Conservation (phyloP, 2,329 filamentous ascomycete species). For the Diplodia scrobiculata region DNA sequence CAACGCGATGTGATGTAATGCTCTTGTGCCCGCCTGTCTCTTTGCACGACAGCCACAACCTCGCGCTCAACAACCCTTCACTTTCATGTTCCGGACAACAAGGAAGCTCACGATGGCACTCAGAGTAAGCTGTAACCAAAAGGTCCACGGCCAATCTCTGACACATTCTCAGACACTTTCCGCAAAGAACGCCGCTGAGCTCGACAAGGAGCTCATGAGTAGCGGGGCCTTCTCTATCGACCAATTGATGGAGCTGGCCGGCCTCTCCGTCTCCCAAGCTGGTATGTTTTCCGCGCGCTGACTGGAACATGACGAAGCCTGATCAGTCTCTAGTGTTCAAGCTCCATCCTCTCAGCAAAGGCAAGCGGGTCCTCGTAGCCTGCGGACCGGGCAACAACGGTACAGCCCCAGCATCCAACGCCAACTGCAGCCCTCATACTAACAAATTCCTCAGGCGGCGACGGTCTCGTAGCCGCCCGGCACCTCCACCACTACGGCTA, state of each 20-base stretch:
- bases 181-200: slow-evolving; percentile 80
- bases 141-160: not conserved
- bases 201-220: slow-evolving; percentile 94
- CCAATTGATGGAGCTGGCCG: slow-evolving; percentile 95
- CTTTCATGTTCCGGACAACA: slow-evolving; percentile 3
- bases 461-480: slow-evolving; percentile 89
- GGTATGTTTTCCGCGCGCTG: slow-evolving; percentile 53
- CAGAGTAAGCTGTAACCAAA: slow-evolving; percentile 31
- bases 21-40: slow-evolving; percentile 15
- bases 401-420: slow-evolving; percentile 23
- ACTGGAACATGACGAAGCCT: not conserved
- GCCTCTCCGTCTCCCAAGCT: slow-evolving; percentile 87
- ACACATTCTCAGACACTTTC: slow-evolving; percentile 68
- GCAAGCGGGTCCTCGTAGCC: slow-evolving; percentile 77
- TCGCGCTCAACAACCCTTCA: not conserved
- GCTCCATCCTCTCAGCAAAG: slow-evolving; percentile 73
- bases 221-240: slow-evolving; percentile 86
- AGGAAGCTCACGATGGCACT: slow-evolving; percentile 35
- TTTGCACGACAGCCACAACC: slow-evolving; percentile 8
- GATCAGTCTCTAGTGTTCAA: slow-evolving; percentile 67
- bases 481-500: slow-evolving; percentile 94
- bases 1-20: slow-evolving; percentile 40
- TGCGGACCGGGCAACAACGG: slow-evolving; percentile 78
- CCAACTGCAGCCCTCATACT: not conserved
- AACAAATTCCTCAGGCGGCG: slow-evolving; percentile 64